Percentiles rank a stretch among this genome's conserved stretches.
Conservation (phyloP, 164 flowering plant species). For the Santalum album region DNA sequence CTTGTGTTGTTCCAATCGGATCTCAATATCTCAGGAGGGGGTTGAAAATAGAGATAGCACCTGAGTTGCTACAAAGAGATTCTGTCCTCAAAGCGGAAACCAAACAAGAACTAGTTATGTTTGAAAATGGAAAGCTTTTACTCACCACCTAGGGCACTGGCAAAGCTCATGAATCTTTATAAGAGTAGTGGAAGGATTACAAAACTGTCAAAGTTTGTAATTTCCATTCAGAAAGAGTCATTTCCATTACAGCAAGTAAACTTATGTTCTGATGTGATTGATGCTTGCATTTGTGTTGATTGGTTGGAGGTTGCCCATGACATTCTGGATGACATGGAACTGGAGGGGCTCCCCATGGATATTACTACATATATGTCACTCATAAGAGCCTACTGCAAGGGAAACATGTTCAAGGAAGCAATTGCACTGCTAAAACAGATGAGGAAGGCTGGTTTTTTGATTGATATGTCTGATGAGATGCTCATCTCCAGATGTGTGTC, state of each 20-base stretch:
- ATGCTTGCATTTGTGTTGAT: conserved; percentile 55
- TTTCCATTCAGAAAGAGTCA: conserved; percentile 27
- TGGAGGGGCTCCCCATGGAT: conserved; percentile 26
- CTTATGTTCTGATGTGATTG: conserved; percentile 38
- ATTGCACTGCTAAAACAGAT: conserved; percentile 48
- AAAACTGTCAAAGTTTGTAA: conserved; percentile 51
- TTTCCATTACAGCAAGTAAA: conserved; percentile 12
- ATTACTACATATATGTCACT: conserved; percentile 29
- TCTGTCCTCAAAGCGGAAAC: conserved; percentile 25
- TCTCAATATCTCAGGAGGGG: conserved; percentile 44
- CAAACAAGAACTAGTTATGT: conserved; percentile 27
- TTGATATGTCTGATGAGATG: conserved; percentile 21
- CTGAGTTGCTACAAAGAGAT: conserved; percentile 42
- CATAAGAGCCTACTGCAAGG: conserved; percentile 45
- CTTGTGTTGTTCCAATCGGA: conserved; percentile 46
- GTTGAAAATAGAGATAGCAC: conserved; percentile 41
- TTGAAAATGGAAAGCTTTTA: conserved; percentile 41
- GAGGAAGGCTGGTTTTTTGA: conserved; percentile 31
- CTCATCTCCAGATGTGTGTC: conserved; percentile 16
- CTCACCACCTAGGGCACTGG: conserved; percentile 46
- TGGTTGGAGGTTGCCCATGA: conserved; percentile 86
- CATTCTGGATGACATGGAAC: conserved; percentile 67
- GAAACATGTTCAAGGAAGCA: conserved; percentile 48
- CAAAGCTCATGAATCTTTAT: conserved; percentile 47
- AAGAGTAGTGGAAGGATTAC: conserved; percentile 27